A percentile compares a stretch with the other conserved stretches of the same genome.
phyloP scores from a whole-genome alignment of 2,329 filamentous ascomycete genomes.

The Phialocephala sp. region DNA sequence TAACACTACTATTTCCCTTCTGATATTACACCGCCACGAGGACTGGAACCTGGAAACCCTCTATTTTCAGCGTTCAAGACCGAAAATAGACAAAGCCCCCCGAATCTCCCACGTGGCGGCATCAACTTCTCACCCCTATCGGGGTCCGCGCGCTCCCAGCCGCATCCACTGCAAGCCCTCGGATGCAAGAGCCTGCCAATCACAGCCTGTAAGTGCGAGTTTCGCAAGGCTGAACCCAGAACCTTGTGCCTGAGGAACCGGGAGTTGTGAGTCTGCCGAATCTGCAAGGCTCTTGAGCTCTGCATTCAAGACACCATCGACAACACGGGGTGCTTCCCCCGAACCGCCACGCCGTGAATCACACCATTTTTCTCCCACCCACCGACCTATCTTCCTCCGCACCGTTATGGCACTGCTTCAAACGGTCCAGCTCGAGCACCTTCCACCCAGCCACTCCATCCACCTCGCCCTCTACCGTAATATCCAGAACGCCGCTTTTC shows the following conservation, averaged over 20 bases:
- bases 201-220: not conserved
- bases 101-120: not conserved
- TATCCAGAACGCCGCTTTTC: slow-evolving; percentile 76
- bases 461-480: slow-evolving; percentile 78
- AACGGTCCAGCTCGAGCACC: slow-evolving; percentile 75
- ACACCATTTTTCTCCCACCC: not conserved
- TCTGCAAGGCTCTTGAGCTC: not conserved
- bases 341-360: not conserved
- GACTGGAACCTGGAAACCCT: not conserved
- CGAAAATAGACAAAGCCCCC: not conserved
- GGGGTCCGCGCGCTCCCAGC: not conserved
- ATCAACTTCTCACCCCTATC: not conserved
- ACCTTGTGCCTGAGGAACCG: not conserved
- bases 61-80: not conserved
- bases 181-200: not conserved
- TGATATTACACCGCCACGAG: not conserved
- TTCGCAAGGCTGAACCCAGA: not conserved
- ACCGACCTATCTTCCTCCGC: not conserved
- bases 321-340: not conserved
- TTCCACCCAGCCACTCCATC: slow-evolving; percentile 70
- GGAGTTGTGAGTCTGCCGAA: not conserved
- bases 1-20: not conserved
- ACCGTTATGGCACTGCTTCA: slow-evolving; percentile 52
- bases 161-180: slow-evolving; percentile 7
- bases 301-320: not conserved